Evolutionary conservation across 345 rosid genomes (phyloP), one percentile per base, ranked within the genome.

Genomic region (Salix purpurea): DNA sequence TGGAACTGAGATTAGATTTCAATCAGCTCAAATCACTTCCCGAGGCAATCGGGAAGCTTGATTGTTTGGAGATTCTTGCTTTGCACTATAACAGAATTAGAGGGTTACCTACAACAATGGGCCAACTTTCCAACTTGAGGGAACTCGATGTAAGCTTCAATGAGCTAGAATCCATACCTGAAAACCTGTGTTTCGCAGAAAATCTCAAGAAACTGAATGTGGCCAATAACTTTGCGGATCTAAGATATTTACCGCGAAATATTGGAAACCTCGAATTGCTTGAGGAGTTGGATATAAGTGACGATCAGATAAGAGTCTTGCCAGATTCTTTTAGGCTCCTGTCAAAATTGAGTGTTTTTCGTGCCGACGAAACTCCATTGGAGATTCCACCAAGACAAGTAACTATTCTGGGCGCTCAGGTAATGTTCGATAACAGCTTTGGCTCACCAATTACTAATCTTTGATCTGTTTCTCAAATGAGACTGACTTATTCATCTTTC

Each of bases 131-230:
- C 76, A 87, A 77, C 39, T 77, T 90, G 70, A 82, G 73, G 86
- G 94, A 90, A 79, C 91, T 90, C 36, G 94, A 89, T 66, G 82
- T 86, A 37, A 89, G 89, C 86, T 90, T 90, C 91, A 90, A 90
- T 64, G 94, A 90, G 78, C 81, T 90, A 0, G 90, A 84, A 34
- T 85, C 34, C 26, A 69, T 90, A 69, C 90, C 94, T 0, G 94
- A 89, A 83, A 88, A 73, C 81, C 83, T 90, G 13, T 87, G 88
- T 65, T 84, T 88, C 24, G 92, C 84, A 0, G 80, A 54, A 23
- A 77, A 82, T 78, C 87, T 89, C 21, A 84, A 52, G 87, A 90
- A 87, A 79, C 28, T 90, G 81, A 90, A 86, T 62, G 88, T 86
- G 7, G 90, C 84, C 11, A 87, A 85, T 68, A 90, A 90, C 84